phyloP scores from a whole-genome alignment of 2,329 filamentous ascomycete species.

The Phaeosphaeria sp. region DNA sequence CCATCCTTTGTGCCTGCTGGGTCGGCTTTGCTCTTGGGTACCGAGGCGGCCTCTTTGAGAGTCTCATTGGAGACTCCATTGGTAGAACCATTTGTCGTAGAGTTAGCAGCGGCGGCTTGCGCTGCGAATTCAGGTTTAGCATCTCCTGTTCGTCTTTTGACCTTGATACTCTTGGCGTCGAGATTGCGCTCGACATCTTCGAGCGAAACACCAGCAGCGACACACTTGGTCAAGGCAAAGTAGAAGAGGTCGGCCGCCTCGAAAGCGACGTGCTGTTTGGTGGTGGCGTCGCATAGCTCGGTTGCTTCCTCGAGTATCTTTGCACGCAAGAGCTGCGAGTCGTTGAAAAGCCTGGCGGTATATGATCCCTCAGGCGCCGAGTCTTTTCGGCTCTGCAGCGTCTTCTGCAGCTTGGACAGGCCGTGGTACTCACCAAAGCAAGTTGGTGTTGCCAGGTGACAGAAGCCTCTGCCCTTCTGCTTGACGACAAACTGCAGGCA shows the following conservation, averaged over 20 bases:
- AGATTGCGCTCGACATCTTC: slow-evolving; percentile 91
- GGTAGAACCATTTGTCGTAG: slow-evolving; percentile 20
- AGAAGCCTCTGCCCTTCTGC: slow-evolving; percentile 90
- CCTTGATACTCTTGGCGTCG: slow-evolving; percentile 93
- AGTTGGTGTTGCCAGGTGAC: slow-evolving; percentile 87
- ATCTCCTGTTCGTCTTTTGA: slow-evolving; percentile 90
- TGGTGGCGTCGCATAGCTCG: slow-evolving; percentile 87
- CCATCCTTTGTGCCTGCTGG: slow-evolving; percentile 57
- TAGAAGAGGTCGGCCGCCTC: slow-evolving; percentile 96
- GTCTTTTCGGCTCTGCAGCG: slow-evolving; percentile 78
- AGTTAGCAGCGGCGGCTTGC: slow-evolving; percentile 61
- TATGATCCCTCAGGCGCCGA: slow-evolving; percentile 91
- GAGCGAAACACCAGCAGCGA: slow-evolving; percentile 81
- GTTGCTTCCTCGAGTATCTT: slow-evolving; percentile 99
- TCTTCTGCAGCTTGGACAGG: slow-evolving; percentile 85
- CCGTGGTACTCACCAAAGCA: slow-evolving; percentile 89
- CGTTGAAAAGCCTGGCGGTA: slow-evolving; percentile 89
- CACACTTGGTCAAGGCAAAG: slow-evolving; percentile 90
- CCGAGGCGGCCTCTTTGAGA: slow-evolving; percentile 59
- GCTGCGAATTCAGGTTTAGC: slow-evolving; percentile 93
- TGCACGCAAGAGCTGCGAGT: slow-evolving; percentile 84
- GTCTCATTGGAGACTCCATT: slow-evolving; percentile 47
- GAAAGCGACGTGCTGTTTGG: slow-evolving; percentile 84
- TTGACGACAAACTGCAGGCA: slow-evolving; percentile 88
- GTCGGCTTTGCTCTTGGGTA: slow-evolving; percentile 61